phyloP scores from a whole-genome alignment of 805 yeast genomes.

The Pichia membranifaciens region DNA sequence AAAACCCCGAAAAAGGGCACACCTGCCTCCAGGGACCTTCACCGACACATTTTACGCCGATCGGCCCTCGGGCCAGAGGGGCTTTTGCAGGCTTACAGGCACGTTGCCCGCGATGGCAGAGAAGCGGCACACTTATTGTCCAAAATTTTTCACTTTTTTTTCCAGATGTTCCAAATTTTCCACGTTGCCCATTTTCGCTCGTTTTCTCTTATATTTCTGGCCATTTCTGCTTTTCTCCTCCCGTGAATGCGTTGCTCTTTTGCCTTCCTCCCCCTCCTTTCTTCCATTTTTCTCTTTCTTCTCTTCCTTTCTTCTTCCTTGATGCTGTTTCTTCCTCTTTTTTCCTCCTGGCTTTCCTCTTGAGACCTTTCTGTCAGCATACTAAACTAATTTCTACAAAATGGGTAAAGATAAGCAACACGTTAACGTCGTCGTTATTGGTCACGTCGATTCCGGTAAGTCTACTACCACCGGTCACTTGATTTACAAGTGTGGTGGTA shows the following conservation, averaged over 20 bases:
- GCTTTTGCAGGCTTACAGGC: too few relatives aligned
- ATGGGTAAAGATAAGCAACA: constrained; percentile 94
- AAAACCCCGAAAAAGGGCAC: too few relatives aligned
- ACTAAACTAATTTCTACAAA: constrained; percentile 8
- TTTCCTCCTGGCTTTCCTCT: background rate
- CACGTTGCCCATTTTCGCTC: constrained; percentile 2
- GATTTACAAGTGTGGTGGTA: constrained; percentile 99
- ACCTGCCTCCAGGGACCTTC: too few relatives aligned
- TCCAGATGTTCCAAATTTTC: background rate
- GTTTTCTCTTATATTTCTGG: background rate
- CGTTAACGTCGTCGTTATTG: constrained; percentile 99
- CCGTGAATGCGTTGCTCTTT: background rate
- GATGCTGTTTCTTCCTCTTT: constrained; percentile 1
- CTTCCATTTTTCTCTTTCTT: background rate
- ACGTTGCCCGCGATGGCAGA: background rate
- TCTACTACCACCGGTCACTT: constrained; percentile 99
- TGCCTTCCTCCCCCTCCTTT: background rate
- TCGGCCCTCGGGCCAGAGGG: too few relatives aligned
- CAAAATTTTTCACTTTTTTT: background rate
- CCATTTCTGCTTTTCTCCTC: constrained; percentile 1
- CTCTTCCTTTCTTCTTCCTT: background rate
- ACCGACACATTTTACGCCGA: too few relatives aligned
- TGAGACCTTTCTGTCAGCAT: background rate
- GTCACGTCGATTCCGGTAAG: constrained; percentile 99
- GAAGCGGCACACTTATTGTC: too few relatives aligned